Evolutionary conservation across 352 stramenopile genomes (phyloP), one percentile per base, ranked within the genome.

Genomic region (Phytophthora chlamydospora): DNA sequence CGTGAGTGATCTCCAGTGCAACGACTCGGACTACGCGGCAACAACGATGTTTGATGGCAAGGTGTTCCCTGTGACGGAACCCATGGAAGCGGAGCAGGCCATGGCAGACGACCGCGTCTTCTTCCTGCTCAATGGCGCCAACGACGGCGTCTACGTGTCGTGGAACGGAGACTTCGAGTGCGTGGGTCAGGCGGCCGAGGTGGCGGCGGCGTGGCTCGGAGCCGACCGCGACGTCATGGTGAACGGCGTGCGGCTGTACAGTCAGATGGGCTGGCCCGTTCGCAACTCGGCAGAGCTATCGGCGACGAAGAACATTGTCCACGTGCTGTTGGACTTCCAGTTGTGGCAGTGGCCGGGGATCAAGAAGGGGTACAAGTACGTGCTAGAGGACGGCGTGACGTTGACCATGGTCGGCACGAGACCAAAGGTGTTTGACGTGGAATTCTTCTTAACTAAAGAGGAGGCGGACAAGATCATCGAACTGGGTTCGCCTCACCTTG

Each of bases 391-490:
- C 52, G 78, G 76, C 56, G 74, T 89, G 29, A 66, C 55, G 55
- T 69, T 91, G 48, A 90, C 75, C 41, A 95, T 71, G 2, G 73
- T 93, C 6, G 80, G 83, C 3, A 64, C 90, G 1, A 69, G 58
- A 3, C 86, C 86, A 3, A 91, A 93, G 52, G 86, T 95, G 11
- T 75, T 90, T 19, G 79, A 91, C 51, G 84, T 95, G 0, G 52
- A 87, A 48, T 80, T 75, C 36, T 91, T 93, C 42, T 40, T 95
- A 31, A 80, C 79, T 4, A 66, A 78, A 41, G 41, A 58, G 3
- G 86, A 95, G 32, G 85, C 84, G 6, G 58, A 85, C 45, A 58
- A 78, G 36, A 70, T 91, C 44, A 82, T 89, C 45, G 71, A 76
- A 17, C 52, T 86, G 12, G 86, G 78, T 6, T 74, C 70, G 21